Evolutionary conservation across 106 monocot genomes (phyloP).

Genomic region (Vanilla planifolia): DNA sequence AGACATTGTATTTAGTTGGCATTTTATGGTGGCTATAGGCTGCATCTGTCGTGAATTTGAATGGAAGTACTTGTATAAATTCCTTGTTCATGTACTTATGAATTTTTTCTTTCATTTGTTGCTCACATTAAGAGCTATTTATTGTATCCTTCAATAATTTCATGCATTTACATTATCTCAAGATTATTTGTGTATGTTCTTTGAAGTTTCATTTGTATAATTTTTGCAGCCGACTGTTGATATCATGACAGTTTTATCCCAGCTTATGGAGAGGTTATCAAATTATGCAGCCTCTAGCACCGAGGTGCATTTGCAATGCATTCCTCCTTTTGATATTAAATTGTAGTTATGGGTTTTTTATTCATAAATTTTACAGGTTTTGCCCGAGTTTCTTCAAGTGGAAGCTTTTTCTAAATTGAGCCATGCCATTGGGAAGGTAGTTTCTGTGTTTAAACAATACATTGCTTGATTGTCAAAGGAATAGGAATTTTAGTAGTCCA

Average conservation of each 20-base stretch:
- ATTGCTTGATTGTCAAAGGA: neutral
- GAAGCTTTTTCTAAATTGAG: constrained; percentile 98
- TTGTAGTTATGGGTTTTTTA: constrained; percentile 4
- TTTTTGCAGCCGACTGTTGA: constrained; percentile 85
- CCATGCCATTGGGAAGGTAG: constrained; percentile 92
- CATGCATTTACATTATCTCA: neutral
- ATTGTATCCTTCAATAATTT: neutral
- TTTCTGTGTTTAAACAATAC: neutral
- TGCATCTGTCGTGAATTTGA: too few relatives aligned
- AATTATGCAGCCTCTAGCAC: constrained; percentile 94
- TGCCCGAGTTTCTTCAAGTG: constrained; percentile 99
- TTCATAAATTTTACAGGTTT: constrained; percentile 17
- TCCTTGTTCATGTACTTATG: too few relatives aligned
- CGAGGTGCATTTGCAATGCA: constrained; percentile 47
- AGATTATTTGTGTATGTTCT: neutral
- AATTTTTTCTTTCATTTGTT: too few relatives aligned
- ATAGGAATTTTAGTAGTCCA: neutral
- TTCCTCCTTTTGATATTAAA: neutral
- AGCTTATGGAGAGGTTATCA: constrained; percentile 95
- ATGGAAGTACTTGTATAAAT: too few relatives aligned
- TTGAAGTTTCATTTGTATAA: constrained; percentile 1
- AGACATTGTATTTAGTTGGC: too few relatives aligned
- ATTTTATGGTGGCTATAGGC: too few relatives aligned
- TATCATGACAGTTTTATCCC: constrained; percentile 87
- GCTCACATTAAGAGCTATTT: neutral